phyloP scores from a whole-genome alignment of 2,329 filamentous ascomycete species.

The Lachnellula subtilissima region DNA sequence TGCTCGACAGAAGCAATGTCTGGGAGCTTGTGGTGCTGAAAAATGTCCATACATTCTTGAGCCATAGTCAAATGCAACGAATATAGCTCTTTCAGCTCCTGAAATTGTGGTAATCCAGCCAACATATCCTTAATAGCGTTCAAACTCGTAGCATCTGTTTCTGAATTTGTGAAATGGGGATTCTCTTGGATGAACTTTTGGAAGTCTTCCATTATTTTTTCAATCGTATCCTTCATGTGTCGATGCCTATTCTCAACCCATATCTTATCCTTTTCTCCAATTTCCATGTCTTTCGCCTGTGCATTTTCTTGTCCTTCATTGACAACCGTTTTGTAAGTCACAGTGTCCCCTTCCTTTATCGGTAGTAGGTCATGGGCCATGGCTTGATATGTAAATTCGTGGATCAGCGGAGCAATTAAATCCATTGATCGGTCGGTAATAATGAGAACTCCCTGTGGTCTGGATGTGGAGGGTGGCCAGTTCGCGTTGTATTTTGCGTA shows the following conservation, averaged over 20 bases:
- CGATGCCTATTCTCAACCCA: slow-evolving; percentile 93
- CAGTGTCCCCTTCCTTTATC: slow-evolving; percentile 82
- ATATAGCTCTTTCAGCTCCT: slow-evolving; percentile 92
- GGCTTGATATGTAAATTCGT: slow-evolving; percentile 97
- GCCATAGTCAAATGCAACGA: slow-evolving; percentile 95
- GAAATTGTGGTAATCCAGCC: slow-evolving; percentile 88
- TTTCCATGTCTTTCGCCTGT: slow-evolving; percentile 85
- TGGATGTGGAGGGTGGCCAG: slow-evolving; percentile 73
- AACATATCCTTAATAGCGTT: slow-evolving; percentile 97
- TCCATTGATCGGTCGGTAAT: slow-evolving; percentile 94
- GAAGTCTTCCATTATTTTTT: slow-evolving; percentile 88
- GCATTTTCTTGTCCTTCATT: slow-evolving; percentile 68
- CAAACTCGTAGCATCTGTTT: slow-evolving; percentile 66
- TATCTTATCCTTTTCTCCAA: slow-evolving; percentile 84
- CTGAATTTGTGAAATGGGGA: slow-evolving; percentile 79
- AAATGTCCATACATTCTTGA: slow-evolving; percentile 92
- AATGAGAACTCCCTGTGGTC: slow-evolving; percentile 77
- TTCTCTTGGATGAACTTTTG: slow-evolving; percentile 87
- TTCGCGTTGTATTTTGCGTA: slow-evolving; percentile 80
- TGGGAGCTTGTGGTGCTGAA: slow-evolving; percentile 76
- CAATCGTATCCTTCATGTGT: slow-evolving; percentile 98
- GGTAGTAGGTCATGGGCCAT: slow-evolving; percentile 94
- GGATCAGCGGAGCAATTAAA: slow-evolving; percentile 76
- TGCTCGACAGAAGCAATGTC: slow-evolving; percentile 89
- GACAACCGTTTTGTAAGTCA: slow-evolving; percentile 74